Evolutionary conservation across 768 basidiomycete species (phyloP), one percentile per base, ranked within the genome.

Genomic region (Termitomyces titanicus): DNA sequence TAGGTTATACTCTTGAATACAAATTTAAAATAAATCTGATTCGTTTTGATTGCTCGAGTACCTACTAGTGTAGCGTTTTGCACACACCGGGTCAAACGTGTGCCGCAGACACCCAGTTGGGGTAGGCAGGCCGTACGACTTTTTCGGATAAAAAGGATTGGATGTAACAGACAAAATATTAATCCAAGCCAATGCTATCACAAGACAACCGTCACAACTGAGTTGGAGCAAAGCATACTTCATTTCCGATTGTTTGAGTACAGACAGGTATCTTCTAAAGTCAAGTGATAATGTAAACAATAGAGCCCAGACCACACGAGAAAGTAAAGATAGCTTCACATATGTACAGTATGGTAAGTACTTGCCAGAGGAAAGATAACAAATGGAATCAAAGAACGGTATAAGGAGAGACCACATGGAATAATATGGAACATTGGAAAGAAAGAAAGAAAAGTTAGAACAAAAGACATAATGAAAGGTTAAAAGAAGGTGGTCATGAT

Each of bases 361-460:
- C 45, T 45, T 42, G 47, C 33, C 49, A 35, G 37, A 18, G n/a
- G 17, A 13, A 45, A 17, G 53, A 51, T 25, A 54, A 51, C 15
- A 47, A 51, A 59, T 27, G 50, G 17, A 53, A 61, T 51, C 51
- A 48, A 50, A 54, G 48, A 50, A 38, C 13, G 35, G 17, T 49
- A 54, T 56, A 39, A 46, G 34, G 40, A 4, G 29, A 51, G 55
- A 22, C 47, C 39, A 43, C 27, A 51, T n/a, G 54, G 47, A 35
- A 51, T 37, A 56, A 42, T 42, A 48, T 34, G 7, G 34, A 24
- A 58, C 37, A 34, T 15, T 39, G 6, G 33, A 54, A 25, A 33
- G 12, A 51, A 18, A 20, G 22, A 47, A 52, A 37, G 33, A 55
- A 53, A 56, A 43, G 57, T 47, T 54, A 58, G 60, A 47, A 27